Conservation (phyloP, 805 yeast genomes). For the Saturnispora silvae region DNA sequence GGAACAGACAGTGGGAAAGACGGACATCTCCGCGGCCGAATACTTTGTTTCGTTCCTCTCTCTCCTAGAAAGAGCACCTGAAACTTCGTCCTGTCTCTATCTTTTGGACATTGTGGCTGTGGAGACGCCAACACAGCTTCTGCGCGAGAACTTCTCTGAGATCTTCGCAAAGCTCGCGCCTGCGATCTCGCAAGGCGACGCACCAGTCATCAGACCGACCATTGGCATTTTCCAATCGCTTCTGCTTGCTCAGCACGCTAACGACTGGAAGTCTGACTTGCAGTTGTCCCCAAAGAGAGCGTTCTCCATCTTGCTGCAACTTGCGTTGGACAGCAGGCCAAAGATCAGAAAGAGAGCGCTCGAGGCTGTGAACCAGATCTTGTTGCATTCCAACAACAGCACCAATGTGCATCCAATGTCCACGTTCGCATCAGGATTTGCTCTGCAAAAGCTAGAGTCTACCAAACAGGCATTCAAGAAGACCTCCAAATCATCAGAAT, state of each 20-base stretch:
- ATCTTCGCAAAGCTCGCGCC: slow-evolving; percentile 76
- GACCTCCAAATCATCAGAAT: slow-evolving; percentile 42
- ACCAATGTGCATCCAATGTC: slow-evolving; percentile 70
- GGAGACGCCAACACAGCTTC: slow-evolving; percentile 54
- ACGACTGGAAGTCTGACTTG: slow-evolving; percentile 59
- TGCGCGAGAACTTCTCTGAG: slow-evolving; percentile 66
- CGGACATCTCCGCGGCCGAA: slow-evolving; percentile 54
- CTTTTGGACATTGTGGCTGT: slow-evolving; percentile 74
- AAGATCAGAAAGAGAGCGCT: slow-evolving; percentile 92
- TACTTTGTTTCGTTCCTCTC: slow-evolving; percentile 80
- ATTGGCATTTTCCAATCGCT: slow-evolving; percentile 78
- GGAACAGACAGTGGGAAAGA: slow-evolving; percentile 67
- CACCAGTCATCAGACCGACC: slow-evolving; percentile 73
- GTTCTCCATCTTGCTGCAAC: slow-evolving; percentile 61
- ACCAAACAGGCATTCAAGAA: slow-evolving; percentile 27
- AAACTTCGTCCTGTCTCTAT: slow-evolving; percentile 68
- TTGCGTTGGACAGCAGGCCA: slow-evolving; percentile 82
- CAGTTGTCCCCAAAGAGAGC: slow-evolving; percentile 72
- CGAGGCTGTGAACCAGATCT: slow-evolving; percentile 65
- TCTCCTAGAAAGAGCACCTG: slow-evolving; percentile 71
- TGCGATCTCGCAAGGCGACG: slow-evolving; percentile 63
- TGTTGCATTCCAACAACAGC: too few relatives aligned
- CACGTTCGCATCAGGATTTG: slow-evolving; percentile 54
- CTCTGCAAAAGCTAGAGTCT: slow-evolving; percentile 37
- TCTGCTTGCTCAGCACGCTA: slow-evolving; percentile 67